Evolutionary conservation across 2,329 filamentous ascomycete genomes (phyloP).

Genomic region (Botryotinia calthae): DNA sequence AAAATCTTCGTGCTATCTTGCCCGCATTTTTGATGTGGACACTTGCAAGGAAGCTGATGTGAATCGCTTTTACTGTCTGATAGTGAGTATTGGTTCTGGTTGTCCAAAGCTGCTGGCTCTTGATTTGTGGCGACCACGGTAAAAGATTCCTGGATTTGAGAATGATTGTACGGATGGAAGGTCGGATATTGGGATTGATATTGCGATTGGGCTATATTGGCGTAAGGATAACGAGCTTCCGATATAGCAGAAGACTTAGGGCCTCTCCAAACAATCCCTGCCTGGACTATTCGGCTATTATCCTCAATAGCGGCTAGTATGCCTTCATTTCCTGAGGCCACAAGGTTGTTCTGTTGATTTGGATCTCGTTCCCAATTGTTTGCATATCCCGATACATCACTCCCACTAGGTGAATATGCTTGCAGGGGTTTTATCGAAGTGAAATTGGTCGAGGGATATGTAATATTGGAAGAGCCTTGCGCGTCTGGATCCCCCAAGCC

Average conservation of each 20-base stretch:
- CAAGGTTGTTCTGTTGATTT: background rate
- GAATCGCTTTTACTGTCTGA: background rate
- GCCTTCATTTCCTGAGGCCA: background rate
- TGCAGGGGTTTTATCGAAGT: background rate
- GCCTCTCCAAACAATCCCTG: background rate
- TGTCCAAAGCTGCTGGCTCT: background rate
- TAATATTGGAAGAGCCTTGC: background rate
- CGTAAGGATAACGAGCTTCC: background rate
- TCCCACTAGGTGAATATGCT: background rate
- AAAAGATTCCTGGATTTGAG: background rate
- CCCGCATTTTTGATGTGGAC: background rate
- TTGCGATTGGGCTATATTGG: background rate
- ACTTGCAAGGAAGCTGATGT: background rate
- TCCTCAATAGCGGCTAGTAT: background rate
- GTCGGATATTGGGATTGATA: background rate
- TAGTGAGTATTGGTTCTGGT: background rate
- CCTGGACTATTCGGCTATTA: background rate
- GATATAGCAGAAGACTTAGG: background rate
- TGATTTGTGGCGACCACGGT: background rate
- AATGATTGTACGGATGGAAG: background rate
- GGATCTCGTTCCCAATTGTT: background rate
- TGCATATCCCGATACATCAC: background rate
- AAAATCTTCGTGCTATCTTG: background rate
- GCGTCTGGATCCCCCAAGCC: background rate
- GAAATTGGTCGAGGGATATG: background rate